phyloP scores from a whole-genome alignment of 331 rosid genomes.

The Pyrus hybrid region DNA sequence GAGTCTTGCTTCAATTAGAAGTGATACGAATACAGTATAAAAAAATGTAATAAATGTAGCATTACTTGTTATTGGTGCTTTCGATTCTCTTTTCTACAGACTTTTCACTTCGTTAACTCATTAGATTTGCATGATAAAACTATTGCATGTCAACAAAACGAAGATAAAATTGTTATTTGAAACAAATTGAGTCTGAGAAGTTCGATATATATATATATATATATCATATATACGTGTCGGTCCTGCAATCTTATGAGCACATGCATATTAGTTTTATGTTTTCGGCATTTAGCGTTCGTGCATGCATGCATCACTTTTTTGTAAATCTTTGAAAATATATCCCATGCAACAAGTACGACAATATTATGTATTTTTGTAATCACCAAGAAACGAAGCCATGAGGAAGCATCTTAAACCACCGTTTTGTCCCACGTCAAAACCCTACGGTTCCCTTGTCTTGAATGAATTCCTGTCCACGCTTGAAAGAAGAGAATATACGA shows the following conservation, averaged over 20 bases:
- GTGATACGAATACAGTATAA: no score
- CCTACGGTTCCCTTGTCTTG: neutral
- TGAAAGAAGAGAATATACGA: neutral
- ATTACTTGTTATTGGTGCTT: neutral
- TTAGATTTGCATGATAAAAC: neutral
- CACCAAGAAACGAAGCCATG: neutral
- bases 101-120: neutral
- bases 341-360: neutral
- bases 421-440: neutral
- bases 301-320: conserved; percentile 17
- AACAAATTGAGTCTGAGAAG: conserved; percentile 2
- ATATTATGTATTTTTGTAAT: neutral
- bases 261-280: conserved; percentile 36
- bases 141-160: neutral
- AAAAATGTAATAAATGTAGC: no score
- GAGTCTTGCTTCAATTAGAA: no score
- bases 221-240: neutral
- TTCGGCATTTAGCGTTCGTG: conserved; percentile 3
- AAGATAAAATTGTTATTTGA: neutral
- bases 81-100: neutral
- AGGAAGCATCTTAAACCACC: conserved; percentile 6
- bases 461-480: conserved; percentile 7
- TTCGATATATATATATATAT: no score
- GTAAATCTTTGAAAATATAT: neutral
- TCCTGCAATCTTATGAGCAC: conserved; percentile 41